Conservation (phyloP, 345 rosid genomes). For the Gossypium australe region DNA sequence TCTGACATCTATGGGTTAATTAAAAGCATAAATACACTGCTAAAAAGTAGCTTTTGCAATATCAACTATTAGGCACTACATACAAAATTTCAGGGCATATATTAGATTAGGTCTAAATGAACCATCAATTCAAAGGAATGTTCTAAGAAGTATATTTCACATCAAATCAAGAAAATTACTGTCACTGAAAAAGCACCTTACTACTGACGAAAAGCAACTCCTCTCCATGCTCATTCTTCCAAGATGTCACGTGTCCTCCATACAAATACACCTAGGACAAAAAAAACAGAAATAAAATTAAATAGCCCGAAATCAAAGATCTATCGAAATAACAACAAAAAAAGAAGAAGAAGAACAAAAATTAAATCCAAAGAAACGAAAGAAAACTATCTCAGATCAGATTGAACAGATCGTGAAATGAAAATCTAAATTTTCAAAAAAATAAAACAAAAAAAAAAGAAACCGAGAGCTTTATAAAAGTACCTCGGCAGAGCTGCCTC, state of each 20-base stretch:
- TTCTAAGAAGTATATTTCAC: neutral
- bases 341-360: neutral
- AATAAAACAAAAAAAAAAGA: neutral
- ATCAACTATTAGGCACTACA: neutral
- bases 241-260: conserved; percentile 89
- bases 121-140: neutral
- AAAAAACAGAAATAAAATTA: conserved; percentile 5
- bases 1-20: neutral
- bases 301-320: neutral
- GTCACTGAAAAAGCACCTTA: conserved; percentile 39
- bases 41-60: neutral
- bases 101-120: neutral
- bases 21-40: neutral
- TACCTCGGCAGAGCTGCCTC: conserved; percentile 78
- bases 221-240: conserved; percentile 90
- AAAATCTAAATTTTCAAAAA: neutral
- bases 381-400: conserved; percentile 4
- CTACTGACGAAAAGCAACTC: conserved; percentile 75
- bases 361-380: neutral
- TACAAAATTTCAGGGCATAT: neutral
- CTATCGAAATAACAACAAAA: neutral
- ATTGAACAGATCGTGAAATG: neutral
- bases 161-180: neutral
- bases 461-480: neutral
- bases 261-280: conserved; percentile 62